Evolutionary conservation across 139 green algal species (phyloP).

Genomic region (Chlorella vulgaris): DNA sequence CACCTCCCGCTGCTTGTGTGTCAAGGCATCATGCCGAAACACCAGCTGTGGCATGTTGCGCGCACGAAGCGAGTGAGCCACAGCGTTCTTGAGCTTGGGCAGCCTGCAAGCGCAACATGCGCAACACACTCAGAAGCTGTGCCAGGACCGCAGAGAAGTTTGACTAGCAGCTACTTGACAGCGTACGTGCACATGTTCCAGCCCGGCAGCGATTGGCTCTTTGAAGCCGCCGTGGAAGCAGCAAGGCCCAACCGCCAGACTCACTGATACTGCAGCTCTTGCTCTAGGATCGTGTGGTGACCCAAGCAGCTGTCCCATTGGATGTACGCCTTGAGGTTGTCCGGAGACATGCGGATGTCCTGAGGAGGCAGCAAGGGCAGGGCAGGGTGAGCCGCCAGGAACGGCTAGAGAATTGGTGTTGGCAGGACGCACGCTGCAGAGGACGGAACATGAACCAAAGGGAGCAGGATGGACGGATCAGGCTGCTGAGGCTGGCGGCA

Average conservation of each 20-base stretch:
- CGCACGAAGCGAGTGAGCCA: slow-evolving; percentile 28
- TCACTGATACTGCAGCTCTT: slow-evolving; percentile 34
- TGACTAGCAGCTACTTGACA: neutral
- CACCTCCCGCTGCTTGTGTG: slow-evolving; percentile 36
- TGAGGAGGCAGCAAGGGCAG: neutral
- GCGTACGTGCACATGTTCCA: too few species aligned
- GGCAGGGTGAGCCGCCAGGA: too few species aligned
- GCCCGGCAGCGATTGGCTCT: neutral
- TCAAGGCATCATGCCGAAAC: slow-evolving; percentile 42
- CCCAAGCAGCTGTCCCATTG: slow-evolving; percentile 49
- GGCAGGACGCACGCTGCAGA: neutral
- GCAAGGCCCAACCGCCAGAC: neutral
- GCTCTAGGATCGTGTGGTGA: neutral
- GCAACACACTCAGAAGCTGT: neutral
- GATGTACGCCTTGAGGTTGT: slow-evolving; percentile 60
- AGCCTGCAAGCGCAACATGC: slow-evolving; percentile 12
- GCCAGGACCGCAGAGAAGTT: neutral
- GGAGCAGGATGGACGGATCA: too few species aligned
- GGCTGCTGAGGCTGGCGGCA: too few species aligned
- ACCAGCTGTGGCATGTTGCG: slow-evolving; percentile 49
- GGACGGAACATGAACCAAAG: too few species aligned
- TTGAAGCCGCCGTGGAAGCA: neutral
- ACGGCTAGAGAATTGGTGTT: neutral
- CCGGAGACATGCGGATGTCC: slow-evolving; percentile 60
- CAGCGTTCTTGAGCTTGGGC: slow-evolving; percentile 12